Conservation (phyloP, 2,329 filamentous ascomycete genomes). For the Teratosphaeria gauchensis region DNA sequence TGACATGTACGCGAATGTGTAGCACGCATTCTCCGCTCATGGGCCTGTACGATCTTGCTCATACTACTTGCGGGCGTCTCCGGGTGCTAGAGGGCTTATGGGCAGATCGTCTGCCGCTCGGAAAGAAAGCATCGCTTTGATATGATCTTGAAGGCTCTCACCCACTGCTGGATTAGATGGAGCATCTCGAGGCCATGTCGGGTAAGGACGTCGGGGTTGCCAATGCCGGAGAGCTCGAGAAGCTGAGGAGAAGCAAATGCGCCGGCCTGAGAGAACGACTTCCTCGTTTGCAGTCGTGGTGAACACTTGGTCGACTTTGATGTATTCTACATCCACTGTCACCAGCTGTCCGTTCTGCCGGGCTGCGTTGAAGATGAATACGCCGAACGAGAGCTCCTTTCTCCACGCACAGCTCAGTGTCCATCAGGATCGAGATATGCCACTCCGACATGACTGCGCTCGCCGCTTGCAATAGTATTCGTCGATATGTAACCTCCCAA, state of each 20-base stretch:
- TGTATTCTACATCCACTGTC: slow-evolving; percentile 4
- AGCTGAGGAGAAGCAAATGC: slow-evolving; percentile 46
- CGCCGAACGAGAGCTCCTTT: slow-evolving; percentile 7
- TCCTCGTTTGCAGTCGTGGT: slow-evolving; percentile 28
- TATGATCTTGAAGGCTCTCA: slow-evolving; percentile 22
- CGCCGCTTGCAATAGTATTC: slow-evolving; percentile 3
- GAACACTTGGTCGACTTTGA: slow-evolving; percentile 9
- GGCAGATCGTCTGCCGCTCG: slow-evolving; percentile 7
- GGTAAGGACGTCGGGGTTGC: slow-evolving; percentile 22
- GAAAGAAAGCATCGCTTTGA: slow-evolving; percentile 10
- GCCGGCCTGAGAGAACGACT: slow-evolving; percentile 47
- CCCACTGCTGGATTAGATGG: slow-evolving; percentile 18
- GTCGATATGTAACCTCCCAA: slow-evolving; percentile 27
- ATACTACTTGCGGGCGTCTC: slow-evolving; percentile 8
- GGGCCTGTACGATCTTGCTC: slow-evolving; percentile 9
- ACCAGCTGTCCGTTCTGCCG: neutral
- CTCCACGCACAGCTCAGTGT: slow-evolving; percentile 9
- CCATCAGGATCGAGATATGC: slow-evolving; percentile 13
- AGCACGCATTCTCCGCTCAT: too few relatives aligned
- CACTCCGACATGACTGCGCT: slow-evolving; percentile 15
- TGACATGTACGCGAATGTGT: slow-evolving; percentile 12
- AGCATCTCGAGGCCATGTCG: slow-evolving; percentile 17
- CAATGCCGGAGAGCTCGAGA: slow-evolving; percentile 51
- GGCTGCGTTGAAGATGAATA: slow-evolving; percentile 1
- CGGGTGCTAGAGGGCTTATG: slow-evolving; percentile 5